Conservation (phyloP, 208 protist genomes). For the Wallacemonas sp. region DNA sequence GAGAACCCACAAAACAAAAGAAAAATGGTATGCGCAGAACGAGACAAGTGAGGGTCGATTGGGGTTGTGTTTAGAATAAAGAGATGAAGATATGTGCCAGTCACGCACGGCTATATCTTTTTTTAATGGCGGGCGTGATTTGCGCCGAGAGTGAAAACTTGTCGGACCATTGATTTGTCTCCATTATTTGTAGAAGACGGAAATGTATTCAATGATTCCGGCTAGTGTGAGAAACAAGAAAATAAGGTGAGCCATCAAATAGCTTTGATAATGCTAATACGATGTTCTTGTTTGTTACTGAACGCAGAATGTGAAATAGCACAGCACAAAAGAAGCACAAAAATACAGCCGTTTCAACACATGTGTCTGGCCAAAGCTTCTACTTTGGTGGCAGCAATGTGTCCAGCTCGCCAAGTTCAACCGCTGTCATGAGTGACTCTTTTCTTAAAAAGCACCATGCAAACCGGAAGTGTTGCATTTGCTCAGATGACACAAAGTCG, state of each 20-base stretch:
- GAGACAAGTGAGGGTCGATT: neutral
- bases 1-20: neutral
- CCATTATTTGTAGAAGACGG: too few relatives aligned
- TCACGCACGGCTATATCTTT: neutral
- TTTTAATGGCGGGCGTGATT: too few relatives aligned
- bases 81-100: neutral
- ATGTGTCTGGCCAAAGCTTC: neutral
- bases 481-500: slow-evolving; percentile 81
- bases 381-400: slow-evolving; percentile 61
- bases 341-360: slow-evolving; percentile 5
- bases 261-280: too few relatives aligned
- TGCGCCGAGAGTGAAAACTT: too few relatives aligned
- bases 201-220: too few relatives aligned
- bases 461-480: slow-evolving; percentile 86
- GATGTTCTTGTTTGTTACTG: too few relatives aligned
- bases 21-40: slow-evolving; percentile 1
- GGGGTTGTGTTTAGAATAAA: neutral
- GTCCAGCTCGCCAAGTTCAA: slow-evolving; percentile 82
- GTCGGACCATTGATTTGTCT: too few relatives aligned
- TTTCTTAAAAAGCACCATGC: slow-evolving; percentile 82
- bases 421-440: slow-evolving; percentile 77
- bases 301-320: neutral
- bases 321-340: too few relatives aligned
- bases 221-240: too few relatives aligned
- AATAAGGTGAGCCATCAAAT: too few relatives aligned